phyloP scores from a whole-genome alignment of 331 rosid genomes.

The Malus hybrid region DNA sequence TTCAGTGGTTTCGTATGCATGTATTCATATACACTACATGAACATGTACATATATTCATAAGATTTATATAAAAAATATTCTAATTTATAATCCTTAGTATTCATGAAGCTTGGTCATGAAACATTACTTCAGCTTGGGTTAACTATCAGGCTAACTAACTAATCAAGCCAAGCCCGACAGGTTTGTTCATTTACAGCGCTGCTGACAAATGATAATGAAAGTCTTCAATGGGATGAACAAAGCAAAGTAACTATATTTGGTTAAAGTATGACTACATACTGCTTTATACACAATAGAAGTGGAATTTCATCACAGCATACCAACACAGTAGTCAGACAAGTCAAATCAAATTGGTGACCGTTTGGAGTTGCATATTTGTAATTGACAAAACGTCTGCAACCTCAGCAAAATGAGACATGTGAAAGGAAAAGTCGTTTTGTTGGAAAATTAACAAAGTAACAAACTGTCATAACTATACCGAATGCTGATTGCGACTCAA shows the following conservation, averaged over 20 bases:
- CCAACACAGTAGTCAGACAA: background rate
- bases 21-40: background rate
- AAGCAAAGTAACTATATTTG: background rate
- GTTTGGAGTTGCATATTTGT: background rate
- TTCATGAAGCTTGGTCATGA: background rate
- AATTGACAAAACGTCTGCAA: background rate
- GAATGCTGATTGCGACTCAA: background rate
- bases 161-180: background rate
- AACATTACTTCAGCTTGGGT: background rate
- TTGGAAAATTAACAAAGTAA: background rate
- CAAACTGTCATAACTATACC: background rate
- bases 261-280: background rate
- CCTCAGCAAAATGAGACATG: background rate
- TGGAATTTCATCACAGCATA: background rate
- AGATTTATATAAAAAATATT: background rate
- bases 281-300: background rate
- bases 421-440: background rate
- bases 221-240: background rate
- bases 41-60: background rate
- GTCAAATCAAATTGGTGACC: background rate
- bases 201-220: background rate
- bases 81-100: background rate
- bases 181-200: background rate
- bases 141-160: background rate
- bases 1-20: background rate